Percentiles rank a stretch among this genome's conserved stretches.
phyloP scores from a whole-genome alignment of 2,329 filamentous ascomycete species.

The Fusarium virguliforme region DNA sequence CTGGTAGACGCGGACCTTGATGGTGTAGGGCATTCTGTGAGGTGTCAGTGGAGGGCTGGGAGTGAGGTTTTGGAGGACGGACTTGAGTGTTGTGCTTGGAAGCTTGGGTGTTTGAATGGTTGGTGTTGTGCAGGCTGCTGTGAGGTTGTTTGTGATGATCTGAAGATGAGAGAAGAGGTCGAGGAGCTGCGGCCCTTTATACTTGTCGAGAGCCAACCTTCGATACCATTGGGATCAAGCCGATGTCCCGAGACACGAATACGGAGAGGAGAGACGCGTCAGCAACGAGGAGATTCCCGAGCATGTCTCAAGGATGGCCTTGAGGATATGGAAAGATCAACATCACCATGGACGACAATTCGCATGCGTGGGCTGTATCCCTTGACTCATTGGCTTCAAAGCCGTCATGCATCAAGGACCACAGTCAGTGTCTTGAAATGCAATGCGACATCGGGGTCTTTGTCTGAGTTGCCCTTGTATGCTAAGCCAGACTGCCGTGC shows the following conservation, averaged over 20 bases:
- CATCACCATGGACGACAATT: not conserved
- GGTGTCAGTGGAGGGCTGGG: not conserved
- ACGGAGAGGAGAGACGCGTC: not conserved
- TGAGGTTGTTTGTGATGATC: not conserved
- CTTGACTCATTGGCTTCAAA: not conserved
- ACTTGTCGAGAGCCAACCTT: not conserved
- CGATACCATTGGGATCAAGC: not conserved
- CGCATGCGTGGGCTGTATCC: not conserved
- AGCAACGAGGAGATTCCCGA: not conserved
- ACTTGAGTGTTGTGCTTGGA: constrained; percentile 9
- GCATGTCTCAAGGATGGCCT: not conserved
- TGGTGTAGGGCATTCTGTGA: constrained; percentile 41
- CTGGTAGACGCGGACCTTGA: constrained; percentile 46
- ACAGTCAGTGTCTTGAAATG: not conserved
- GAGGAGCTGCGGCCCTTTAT: not conserved
- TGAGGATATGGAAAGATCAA: not conserved
- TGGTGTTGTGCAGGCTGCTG: not conserved
- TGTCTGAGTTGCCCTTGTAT: not conserved
- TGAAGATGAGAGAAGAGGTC: not conserved
- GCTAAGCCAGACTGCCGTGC: not conserved
- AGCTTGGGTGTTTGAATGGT: not conserved
- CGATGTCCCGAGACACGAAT: not conserved
- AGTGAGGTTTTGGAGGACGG: not conserved
- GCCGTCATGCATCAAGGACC: not conserved
- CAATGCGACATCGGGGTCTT: constrained; percentile 1